Conservation (phyloP, 352 stramenopile species). For the Phytophthora capsici region DNA sequence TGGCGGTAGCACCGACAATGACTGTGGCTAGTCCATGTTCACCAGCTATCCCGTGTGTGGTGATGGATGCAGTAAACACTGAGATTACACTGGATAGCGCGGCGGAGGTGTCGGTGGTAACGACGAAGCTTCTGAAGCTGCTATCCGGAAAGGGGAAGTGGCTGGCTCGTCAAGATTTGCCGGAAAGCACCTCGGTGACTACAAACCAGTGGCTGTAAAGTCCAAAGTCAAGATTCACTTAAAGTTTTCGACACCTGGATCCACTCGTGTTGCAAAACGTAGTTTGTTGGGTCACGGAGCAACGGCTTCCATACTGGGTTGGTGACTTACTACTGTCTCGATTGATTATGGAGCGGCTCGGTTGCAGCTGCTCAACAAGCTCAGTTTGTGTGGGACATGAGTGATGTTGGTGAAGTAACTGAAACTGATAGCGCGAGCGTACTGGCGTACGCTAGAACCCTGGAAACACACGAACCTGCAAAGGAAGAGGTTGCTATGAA, state of each 20-base stretch:
- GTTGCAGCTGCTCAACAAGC: conserved; percentile 17
- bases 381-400: conserved; percentile 13
- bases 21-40: background rate
- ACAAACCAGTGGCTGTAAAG: conserved; percentile 2
- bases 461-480: background rate
- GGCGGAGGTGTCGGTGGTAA: conserved; percentile 15
- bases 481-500: conserved; percentile 5
- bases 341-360: conserved; percentile 4
- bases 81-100: conserved; percentile 7
- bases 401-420: conserved; percentile 3
- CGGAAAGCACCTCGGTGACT: background rate
- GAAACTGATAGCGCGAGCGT: background rate
- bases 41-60: conserved; percentile 8
- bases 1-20: background rate
- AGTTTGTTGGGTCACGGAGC: conserved; percentile 12
- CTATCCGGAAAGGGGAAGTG: background rate
- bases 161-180: background rate
- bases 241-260: conserved; percentile 13
- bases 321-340: conserved; percentile 18
- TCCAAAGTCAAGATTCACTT: conserved; percentile 23
- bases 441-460: background rate
- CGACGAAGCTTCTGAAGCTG: conserved; percentile 12
- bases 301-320: background rate
- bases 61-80: conserved; percentile 9
- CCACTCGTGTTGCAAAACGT: conserved; percentile 14